Base-by-base conservation (phyloP, 1,284 basidiomycete genomes). In the Phellopilus nigrolimitatus region DNA sequence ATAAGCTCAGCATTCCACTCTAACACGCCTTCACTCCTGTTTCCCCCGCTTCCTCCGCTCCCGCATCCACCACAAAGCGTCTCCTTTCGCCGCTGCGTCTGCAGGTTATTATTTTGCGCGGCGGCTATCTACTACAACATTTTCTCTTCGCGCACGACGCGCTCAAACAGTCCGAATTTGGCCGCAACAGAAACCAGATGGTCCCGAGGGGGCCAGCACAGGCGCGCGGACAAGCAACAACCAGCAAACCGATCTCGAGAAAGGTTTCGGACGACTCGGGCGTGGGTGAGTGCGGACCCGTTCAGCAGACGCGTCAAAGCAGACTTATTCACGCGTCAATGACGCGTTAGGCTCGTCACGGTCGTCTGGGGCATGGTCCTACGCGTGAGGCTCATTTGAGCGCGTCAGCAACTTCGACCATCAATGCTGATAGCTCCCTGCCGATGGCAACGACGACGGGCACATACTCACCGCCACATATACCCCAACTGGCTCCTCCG, bases 131-230 rank as follows among this genome's bases (percentile, higher is more conserved):
- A n/a, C n/a, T n/a, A n/a, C n/a, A n/a, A n/a, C n/a, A n/a, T n/a
- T n/a, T n/a, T n/a, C n/a, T n/a, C n/a, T n/a, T n/a, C 15, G 7
- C 19, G 27, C 39, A n/a, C 47, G 28, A 38, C 51, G 51, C 51
- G 39, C 30, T 15, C n/a, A 17, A 13, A 28, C 30, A 40, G 40
- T 30, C 46, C 28, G n/a, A 44, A 9, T n/a, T 39, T 31, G 43
- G 38, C 25, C 44, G 21, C 37, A 39, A 17, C 30, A 38, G 31
- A 7, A 25, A 39, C 6, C 46, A 21, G 17, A 48, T 48, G 46
- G 24, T 28, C 12, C 31, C 24, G 31, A 33, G n/a, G 17, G 51
- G 34, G 13, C 34, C 34, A 3, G 41, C 21, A 9, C 46, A 42
- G 22, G 28, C 21, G 37, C 25, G 17, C 44, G 30, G 47, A 47